These are phyloP conservation scores for Cornus kousa DNA, from an alignment of 148 eudicot genomes.

Conservation along the genomic window DNA sequence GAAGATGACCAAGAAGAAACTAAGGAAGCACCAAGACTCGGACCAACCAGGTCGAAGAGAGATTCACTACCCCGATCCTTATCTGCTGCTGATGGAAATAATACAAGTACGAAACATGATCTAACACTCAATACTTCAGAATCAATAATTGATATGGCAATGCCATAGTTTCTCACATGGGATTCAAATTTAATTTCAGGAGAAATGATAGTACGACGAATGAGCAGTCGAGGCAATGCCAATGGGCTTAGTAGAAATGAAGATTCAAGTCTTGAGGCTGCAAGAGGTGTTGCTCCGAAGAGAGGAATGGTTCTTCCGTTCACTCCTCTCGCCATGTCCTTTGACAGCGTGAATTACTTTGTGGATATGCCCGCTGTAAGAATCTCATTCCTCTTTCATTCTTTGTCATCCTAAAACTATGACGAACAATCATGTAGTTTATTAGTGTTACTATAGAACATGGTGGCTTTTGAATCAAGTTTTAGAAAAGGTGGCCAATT, in stretches of 20 bases:
- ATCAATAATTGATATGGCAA: not conserved
- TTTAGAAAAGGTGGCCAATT: no score
- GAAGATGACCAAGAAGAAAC: slow-evolving; percentile 35
- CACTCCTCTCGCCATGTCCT: slow-evolving; percentile 48
- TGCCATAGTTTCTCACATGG: not conserved
- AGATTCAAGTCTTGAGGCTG: slow-evolving; percentile 29
- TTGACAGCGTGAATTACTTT: slow-evolving; percentile 39
- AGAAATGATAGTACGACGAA: slow-evolving; percentile 41
- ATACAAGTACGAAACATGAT: slow-evolving; percentile 30
- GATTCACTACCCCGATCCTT: slow-evolving; percentile 30
- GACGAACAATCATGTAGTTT: not conserved
- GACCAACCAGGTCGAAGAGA: slow-evolving; percentile 27
- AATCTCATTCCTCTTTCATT: not conserved
- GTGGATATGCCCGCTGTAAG: slow-evolving; percentile 57
- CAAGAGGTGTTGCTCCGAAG: slow-evolving; percentile 33
- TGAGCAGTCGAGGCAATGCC: slow-evolving; percentile 32
- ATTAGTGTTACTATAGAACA: not conserved
- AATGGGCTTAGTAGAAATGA: slow-evolving; percentile 28
- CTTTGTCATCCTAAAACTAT: not conserved
- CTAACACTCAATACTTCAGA: not conserved
- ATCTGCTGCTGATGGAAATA: slow-evolving; percentile 36
- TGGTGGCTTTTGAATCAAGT: not conserved
- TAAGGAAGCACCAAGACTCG: slow-evolving; percentile 35
- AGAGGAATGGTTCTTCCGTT: slow-evolving; percentile 64
- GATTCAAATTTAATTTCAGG: slow-evolving; percentile 19